A percentile compares a stretch with the other conserved stretches of the same genome.
phyloP scores from a whole-genome alignment of 2,329 filamentous ascomycete genomes.

The Stagonosporopsis rhizophila region DNA sequence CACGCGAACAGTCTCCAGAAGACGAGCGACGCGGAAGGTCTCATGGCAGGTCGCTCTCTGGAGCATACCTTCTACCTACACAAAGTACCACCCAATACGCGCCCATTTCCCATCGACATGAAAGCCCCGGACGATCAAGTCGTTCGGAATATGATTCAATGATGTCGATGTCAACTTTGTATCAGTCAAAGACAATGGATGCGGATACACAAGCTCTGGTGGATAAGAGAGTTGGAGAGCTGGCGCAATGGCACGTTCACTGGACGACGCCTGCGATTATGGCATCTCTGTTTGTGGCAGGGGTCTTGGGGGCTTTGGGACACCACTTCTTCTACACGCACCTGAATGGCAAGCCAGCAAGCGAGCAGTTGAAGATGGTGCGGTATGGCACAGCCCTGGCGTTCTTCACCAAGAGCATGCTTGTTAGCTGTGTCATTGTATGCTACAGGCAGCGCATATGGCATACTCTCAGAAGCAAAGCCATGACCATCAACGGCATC shows the following conservation, averaged over 20 bases:
- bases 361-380: constrained; percentile 44
- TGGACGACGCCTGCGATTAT: constrained; percentile 45
- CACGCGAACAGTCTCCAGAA: constrained; percentile 21
- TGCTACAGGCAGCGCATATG: constrained; percentile 50
- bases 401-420: constrained; percentile 48
- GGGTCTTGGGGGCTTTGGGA: constrained; percentile 41
- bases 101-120: constrained; percentile 23
- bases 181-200: constrained; percentile 38
- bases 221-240: constrained; percentile 41
- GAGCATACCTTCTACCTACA: constrained; percentile 26
- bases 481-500: constrained; percentile 49
- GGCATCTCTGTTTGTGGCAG: constrained; percentile 37
- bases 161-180: constrained; percentile 33
- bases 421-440: constrained; percentile 45
- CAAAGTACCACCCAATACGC: constrained; percentile 28
- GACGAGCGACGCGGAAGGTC: constrained; percentile 20
- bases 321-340: constrained; percentile 47
- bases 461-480: constrained; percentile 46
- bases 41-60: constrained; percentile 24
- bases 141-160: constrained; percentile 32
- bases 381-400: constrained; percentile 48
- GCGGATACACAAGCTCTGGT: constrained; percentile 43
- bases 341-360: constrained; percentile 40
- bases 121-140: constrained; percentile 23
- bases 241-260: constrained; percentile 47